Percentiles rank a stretch among this genome's conserved stretches.
Conservation (phyloP, 345 rosid genomes). For the Gossypium stocksii region DNA sequence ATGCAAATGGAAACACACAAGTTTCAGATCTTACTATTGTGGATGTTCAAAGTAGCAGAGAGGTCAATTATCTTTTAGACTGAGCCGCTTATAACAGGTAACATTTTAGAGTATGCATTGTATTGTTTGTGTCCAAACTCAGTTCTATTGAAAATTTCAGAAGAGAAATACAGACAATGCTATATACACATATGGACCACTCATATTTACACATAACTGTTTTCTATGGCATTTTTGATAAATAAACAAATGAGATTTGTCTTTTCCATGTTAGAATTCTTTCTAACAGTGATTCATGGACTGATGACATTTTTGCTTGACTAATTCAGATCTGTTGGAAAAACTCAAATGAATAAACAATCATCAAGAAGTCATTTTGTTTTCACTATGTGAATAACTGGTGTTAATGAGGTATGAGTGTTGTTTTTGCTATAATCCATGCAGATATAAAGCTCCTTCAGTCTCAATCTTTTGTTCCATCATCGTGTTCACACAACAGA, state of each 20-base stretch:
- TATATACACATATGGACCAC: neutral
- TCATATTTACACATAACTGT: neutral
- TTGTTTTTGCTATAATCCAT: neutral
- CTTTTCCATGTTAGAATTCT: neutral
- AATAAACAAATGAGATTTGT: neutral
- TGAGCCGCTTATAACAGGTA: conserved; percentile 88
- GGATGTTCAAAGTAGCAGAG: conserved; percentile 66
- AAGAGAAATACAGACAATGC: neutral
- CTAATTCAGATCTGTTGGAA: conserved; percentile 77
- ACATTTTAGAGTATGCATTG: neutral
- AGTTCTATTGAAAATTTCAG: neutral
- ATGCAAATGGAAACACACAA: conserved; percentile 75
- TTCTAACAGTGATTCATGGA: neutral
- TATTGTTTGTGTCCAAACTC: neutral
- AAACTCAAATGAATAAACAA: conserved; percentile 92
- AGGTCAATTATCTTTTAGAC: conserved; percentile 67
- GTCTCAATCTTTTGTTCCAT: neutral
- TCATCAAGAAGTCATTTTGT: conserved; percentile 97
- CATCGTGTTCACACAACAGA: too few species aligned
- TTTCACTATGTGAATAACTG: conserved; percentile 81
- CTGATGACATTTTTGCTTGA: neutral
- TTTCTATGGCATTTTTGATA: neutral
- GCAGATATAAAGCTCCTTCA: neutral
- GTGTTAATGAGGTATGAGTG: conserved; percentile 67
- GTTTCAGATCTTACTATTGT: conserved; percentile 71